Percentiles rank a stretch among this genome's conserved stretches.
Evolutionary conservation across 768 basidiomycete genomes (phyloP).

Genomic region (Hygrophorus russula): DNA sequence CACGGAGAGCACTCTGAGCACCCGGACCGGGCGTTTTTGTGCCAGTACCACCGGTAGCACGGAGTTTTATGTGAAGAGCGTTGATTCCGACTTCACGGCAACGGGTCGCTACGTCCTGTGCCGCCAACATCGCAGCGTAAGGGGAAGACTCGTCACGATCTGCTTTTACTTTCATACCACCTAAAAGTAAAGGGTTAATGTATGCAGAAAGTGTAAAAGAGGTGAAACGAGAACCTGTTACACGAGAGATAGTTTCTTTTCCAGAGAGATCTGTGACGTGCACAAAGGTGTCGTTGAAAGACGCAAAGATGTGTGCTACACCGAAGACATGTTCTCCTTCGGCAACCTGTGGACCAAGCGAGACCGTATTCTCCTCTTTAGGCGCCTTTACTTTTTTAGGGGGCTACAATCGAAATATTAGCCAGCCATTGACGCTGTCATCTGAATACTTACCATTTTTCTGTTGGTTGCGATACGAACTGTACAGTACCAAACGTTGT

Average conservation of each 20-base stretch:
- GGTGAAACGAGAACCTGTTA: constrained; percentile 58
- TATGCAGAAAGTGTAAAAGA: neutral
- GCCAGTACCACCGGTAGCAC: constrained; percentile 95
- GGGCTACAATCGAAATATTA: no score
- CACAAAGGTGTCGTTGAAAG: constrained; percentile 99
- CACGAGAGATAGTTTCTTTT: constrained; percentile 97
- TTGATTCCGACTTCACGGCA: constrained; percentile 99
- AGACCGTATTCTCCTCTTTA: constrained; percentile 76
- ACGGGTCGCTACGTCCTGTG: constrained; percentile 90
- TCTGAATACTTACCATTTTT: neutral
- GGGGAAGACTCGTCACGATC: constrained; percentile 99
- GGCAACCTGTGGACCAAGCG: constrained; percentile 90
- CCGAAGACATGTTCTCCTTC: constrained; percentile 97
- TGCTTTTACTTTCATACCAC: constrained; percentile 99
- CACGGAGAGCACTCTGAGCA: constrained; percentile 95
- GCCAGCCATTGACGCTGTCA: no score
- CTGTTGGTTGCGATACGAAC: no score
- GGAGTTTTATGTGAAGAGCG: constrained; percentile 97
- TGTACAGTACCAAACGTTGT: no score
- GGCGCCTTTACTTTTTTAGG: constrained; percentile 75
- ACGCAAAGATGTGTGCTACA: constrained; percentile 97
- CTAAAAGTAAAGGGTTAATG: constrained; percentile 22
- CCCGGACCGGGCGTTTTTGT: constrained; percentile 99
- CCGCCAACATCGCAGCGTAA: constrained; percentile 96
- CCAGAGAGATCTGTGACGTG: constrained; percentile 98